A percentile compares a stretch with the other conserved stretches of the same genome.
phyloP scores from a whole-genome alignment of 2,329 filamentous ascomycete species.

The Fusarium brevicatenulatum region DNA sequence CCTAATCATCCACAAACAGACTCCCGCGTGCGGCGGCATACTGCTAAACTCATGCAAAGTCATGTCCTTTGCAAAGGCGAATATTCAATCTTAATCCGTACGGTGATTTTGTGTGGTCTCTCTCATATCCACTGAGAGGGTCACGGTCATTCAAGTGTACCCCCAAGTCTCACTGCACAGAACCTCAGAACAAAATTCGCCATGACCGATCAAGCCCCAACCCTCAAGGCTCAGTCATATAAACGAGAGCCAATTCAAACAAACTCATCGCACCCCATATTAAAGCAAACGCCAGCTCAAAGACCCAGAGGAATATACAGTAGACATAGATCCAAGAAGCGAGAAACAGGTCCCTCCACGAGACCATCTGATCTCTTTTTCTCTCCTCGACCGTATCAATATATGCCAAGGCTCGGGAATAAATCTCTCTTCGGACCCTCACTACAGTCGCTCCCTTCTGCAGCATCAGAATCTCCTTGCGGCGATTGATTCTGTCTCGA shows the following conservation, averaged over 20 bases:
- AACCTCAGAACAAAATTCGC: too few species aligned
- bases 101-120: too few species aligned
- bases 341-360: not conserved
- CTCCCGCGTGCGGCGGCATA: too few species aligned
- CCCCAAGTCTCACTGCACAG: too few species aligned
- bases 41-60: too few species aligned
- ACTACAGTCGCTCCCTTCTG: not conserved
- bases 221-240: not conserved
- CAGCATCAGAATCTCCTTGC: not conserved
- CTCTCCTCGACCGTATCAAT: not conserved
- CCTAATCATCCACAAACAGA: too few species aligned
- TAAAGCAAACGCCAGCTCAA: not conserved
- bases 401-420: not conserved
- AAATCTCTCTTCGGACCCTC: not conserved
- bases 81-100: too few species aligned
- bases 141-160: too few species aligned
- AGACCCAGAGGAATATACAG: not conserved
- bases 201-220: too few species aligned
- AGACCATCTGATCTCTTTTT: not conserved
- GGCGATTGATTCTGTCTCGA: not conserved
- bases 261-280: not conserved
- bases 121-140: too few species aligned
- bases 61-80: too few species aligned
- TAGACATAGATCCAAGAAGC: not conserved
- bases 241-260: not conserved